phyloP scores from a whole-genome alignment of 1,139 yeast genomes.

The Candida albicans region DNA sequence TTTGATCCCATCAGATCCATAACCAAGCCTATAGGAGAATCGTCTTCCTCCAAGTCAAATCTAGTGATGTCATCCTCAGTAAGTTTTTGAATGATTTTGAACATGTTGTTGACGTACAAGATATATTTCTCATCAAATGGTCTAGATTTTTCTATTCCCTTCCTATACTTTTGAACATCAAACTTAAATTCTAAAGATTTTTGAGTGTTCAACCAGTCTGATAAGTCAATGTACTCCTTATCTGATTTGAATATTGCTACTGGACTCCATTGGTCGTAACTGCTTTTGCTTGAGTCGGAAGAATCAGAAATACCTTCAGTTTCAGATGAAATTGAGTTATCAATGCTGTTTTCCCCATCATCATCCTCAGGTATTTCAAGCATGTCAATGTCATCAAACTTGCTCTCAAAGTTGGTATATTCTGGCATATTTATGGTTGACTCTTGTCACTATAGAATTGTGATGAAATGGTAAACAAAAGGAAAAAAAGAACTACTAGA shows the following conservation, averaged over 20 bases:
- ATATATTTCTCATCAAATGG: conserved; percentile 25
- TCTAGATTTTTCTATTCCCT: conserved; percentile 21
- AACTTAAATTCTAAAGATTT: conserved; percentile 33
- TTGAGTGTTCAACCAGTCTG: conserved; percentile 39
- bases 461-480: background rate
- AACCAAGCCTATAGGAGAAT: conserved; percentile 37
- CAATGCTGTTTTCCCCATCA: conserved; percentile 5
- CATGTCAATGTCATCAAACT: conserved; percentile 47
- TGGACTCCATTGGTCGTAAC: conserved; percentile 8
- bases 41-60: conserved; percentile 22
- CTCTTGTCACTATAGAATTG: background rate
- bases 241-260: conserved; percentile 10
- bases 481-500: background rate
- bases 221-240: conserved; percentile 23
- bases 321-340: conserved; percentile 26
- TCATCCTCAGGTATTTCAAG: conserved; percentile 45
- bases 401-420: conserved; percentile 13
- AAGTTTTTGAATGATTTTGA: conserved; percentile 35
- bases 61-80: conserved; percentile 20
- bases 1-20: conserved; percentile 18
- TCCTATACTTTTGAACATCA: conserved; percentile 25
- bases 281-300: conserved; percentile 14
- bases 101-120: conserved; percentile 32
- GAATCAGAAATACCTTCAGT: conserved; percentile 32
- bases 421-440: conserved; percentile 6